Evolutionary conservation across 306 rosid species (phyloP), one percentile per base, ranked within the genome.

Genomic region (Coriaria nepalensis): DNA sequence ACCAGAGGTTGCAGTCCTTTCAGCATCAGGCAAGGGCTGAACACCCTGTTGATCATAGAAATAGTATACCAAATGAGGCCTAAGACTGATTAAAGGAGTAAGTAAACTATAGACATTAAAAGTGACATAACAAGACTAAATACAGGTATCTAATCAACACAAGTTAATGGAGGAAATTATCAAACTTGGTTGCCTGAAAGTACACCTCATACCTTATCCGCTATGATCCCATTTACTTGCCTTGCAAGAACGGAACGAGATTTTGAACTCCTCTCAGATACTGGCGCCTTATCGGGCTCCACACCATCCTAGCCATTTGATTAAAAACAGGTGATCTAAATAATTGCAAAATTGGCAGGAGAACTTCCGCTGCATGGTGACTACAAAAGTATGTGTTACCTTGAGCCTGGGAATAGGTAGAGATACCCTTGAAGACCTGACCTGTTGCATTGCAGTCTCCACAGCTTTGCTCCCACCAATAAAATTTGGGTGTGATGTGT

Each of bases 401-500:
- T 85, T 90, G 55, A 56, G 92, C 77, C 78, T 75, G 45, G 93
- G 59, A 63, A 66, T 62, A 37, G 94, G 53, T 39, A 69, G 39
- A 50, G 84, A 62, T 48, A 63, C 52, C 66, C 94, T 74, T 49
- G 95, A 79, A 51, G 90, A 74, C 72, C 66, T 84, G 57, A 79
- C 66, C 58, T 90, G 94, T 49, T 77, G 95, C 66, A 73, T 52
- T 61, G 95, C 95, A 50, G 33, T 8, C 70, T 85, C 98, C 55
- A 85, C 70, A 37, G 98, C 95, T 70, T 75, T 81, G 53, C 96
- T 85, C 62, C 98, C 98, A 59, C 98, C 98, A 73, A 90, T 48
- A 79, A 90, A 85, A 76, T 90, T 90, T 59, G 82, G 87, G 60
- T 90, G 98, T 49, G 98, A 90, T 59, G 98, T 90, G 65, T 90